Evolutionary conservation across 805 yeast species (phyloP).

Genomic region (Nakazawaea peltata): DNA sequence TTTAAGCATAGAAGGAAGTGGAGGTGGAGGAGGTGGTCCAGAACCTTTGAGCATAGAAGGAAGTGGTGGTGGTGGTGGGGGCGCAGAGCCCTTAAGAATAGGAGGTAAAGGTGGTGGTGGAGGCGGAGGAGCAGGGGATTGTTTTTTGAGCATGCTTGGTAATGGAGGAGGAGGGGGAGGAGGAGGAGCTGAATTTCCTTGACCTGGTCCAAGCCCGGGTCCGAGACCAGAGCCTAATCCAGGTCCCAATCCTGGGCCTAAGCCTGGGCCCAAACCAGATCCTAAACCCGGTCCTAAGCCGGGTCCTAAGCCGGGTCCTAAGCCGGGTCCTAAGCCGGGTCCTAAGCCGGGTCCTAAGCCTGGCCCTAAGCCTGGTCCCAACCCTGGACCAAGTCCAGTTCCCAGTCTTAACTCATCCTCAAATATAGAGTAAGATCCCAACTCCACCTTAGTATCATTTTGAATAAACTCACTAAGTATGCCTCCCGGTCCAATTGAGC

Average conservation of each 20-base stretch:
- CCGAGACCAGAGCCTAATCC: neutral
- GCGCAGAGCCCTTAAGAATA: conserved; percentile 7
- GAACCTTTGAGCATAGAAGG: conserved; percentile 14
- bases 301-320: conserved; percentile 7
- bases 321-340: conserved; percentile 8
- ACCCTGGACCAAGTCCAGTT: neutral
- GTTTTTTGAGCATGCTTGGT: conserved; percentile 13
- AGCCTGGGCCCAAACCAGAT: conserved; percentile 20
- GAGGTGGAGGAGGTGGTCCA: conserved; percentile 20
- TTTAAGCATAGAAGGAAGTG: conserved; percentile 14
- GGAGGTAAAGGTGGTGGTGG: conserved; percentile 14
- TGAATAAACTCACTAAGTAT: too few relatives aligned
- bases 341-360: conserved; percentile 11
- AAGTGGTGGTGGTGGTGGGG: conserved; percentile 19
- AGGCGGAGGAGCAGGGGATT: conserved; percentile 21
- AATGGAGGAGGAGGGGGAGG: conserved; percentile 12
- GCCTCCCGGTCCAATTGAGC: too few relatives aligned
- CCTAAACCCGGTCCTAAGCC: conserved; percentile 3
- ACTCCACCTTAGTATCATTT: too few relatives aligned
- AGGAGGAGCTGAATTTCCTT: neutral
- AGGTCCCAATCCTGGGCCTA: conserved; percentile 23
- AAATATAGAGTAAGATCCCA: too few relatives aligned
- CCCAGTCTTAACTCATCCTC: neutral
- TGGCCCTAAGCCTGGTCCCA: neutral
- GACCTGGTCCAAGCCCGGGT: neutral